Evolutionary conservation across 2,329 filamentous ascomycete genomes (phyloP), one percentile per base, ranked within the genome.

Genomic region (Pseudopithomyces chartarum): DNA sequence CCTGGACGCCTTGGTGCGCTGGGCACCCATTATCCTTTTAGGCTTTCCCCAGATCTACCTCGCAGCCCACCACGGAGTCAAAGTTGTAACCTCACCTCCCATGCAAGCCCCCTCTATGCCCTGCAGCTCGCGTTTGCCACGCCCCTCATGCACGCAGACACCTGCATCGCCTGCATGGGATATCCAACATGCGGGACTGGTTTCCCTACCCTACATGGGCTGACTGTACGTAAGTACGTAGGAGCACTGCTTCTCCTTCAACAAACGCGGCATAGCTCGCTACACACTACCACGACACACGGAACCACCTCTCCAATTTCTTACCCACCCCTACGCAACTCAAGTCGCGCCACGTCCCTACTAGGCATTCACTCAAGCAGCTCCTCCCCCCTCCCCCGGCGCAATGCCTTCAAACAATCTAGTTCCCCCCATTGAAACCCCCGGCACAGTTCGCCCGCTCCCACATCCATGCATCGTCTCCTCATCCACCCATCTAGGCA

Each of bases 21-120:
- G 60, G 60, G 58, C 54, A 57, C 39, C 60, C 23, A 33, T 59
- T 60, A 56, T 57, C 60, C 58, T 61, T 64, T 62, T 64, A 64
- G 58, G 60, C 62, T 60, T 63, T 51, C 57, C 61, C 61, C 59
- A 56, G 57, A 60, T 64, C 22, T 40, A 10, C 47, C 34, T 50
- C 34, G 20, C 44, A 33, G 29, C 44, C 5, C 44, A 22, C n/a
- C 44, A 5, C 20, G 26, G 44, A 29, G 12, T 34, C 17, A 47
- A 47, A n/a, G n/a, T 8, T 29, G 26, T 29, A 29, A 29, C 26
- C 26, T 5, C 26, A 29, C 26, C 26, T 5, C 26, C 26, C 4
- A 34, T 33, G 15, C 44, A 33, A 3, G n/a, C n/a, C n/a, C 20
- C 20, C 33, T 13, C 32, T 39, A 48, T 48, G 45, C 45, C 45